Conservation (phyloP, 2,329 filamentous ascomycete species). For the Calonectria honghensis region DNA sequence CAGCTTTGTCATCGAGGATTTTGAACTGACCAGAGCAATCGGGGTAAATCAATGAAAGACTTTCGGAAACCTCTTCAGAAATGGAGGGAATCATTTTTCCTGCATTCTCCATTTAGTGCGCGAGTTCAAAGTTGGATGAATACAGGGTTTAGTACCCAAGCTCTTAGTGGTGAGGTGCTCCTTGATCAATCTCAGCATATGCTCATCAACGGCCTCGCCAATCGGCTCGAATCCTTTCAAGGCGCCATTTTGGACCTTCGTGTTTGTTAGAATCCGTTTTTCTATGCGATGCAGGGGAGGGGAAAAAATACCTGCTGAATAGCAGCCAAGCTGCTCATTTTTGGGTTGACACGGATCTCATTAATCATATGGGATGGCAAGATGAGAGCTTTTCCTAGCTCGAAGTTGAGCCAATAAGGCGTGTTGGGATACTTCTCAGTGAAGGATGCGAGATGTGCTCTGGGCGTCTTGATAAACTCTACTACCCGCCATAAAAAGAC, state of each 20-base stretch:
- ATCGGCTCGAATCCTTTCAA: conserved; percentile 17
- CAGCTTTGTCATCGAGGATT: background rate
- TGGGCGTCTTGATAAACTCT: background rate
- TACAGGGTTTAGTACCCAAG: background rate
- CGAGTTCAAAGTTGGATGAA: too few species aligned
- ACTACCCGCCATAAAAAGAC: background rate
- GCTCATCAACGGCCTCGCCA: conserved; percentile 12
- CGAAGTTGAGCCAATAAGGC: conserved; percentile 15
- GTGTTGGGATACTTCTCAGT: background rate
- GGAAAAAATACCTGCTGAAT: background rate
- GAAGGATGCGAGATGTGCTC: conserved; percentile 2
- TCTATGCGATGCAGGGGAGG: background rate
- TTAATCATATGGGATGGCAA: conserved; percentile 10
- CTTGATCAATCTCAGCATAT: conserved; percentile 6
- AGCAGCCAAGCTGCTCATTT: conserved; percentile 9
- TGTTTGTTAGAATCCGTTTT: background rate
- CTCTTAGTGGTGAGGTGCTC: conserved; percentile 6
- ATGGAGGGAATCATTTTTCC: conserved; percentile 5
- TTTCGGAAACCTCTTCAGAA: conserved; percentile 7
- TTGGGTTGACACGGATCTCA: conserved; percentile 17
- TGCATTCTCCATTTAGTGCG: background rate
- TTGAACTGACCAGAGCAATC: background rate
- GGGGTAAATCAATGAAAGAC: background rate
- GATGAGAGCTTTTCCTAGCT: conserved; percentile 9
- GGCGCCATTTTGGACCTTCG: background rate